Evolutionary conservation across 2,329 filamentous ascomycete species (phyloP).

Genomic region (Aspergillus sp.): DNA sequence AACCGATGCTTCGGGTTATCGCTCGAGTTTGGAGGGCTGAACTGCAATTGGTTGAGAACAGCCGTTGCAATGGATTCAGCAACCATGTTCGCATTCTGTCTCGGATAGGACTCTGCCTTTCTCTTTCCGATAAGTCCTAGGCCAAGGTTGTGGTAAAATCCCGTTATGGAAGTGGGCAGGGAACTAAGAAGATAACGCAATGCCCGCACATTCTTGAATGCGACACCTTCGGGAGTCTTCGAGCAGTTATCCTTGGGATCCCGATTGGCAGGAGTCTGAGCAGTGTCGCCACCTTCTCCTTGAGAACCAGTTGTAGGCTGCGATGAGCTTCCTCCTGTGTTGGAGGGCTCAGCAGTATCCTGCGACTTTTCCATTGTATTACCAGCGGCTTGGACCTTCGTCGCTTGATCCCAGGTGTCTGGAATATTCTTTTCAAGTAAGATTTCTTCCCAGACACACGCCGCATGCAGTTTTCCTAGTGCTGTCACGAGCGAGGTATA

Average conservation of each 20-base stretch:
- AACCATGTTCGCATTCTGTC: constrained; percentile 55
- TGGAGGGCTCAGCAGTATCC: constrained; percentile 22
- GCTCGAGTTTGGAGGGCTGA: constrained; percentile 37
- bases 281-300: constrained; percentile 15
- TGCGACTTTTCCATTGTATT: constrained; percentile 36
- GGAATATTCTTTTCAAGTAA: constrained; percentile 67
- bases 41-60: constrained; percentile 61
- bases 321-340: constrained; percentile 14
- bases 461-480: constrained; percentile 70
- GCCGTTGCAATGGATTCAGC: constrained; percentile 65
- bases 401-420: constrained; percentile 47
- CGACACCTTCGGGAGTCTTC: constrained; percentile 27
- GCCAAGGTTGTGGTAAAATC: constrained; percentile 78
- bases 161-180: constrained; percentile 70
- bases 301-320: constrained; percentile 19
- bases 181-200: constrained; percentile 71
- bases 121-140: constrained; percentile 72
- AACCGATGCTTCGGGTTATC: constrained; percentile 57
- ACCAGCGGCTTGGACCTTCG: constrained; percentile 35
- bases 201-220: constrained; percentile 70
- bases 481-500: constrained; percentile 67
- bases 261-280: constrained; percentile 11
- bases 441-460: constrained; percentile 79
- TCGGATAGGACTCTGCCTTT: constrained; percentile 57
- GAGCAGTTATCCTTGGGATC: constrained; percentile 12